phyloP scores from a whole-genome alignment of 148 eudicot genomes.

The Rhododendron ferrugineum region DNA sequence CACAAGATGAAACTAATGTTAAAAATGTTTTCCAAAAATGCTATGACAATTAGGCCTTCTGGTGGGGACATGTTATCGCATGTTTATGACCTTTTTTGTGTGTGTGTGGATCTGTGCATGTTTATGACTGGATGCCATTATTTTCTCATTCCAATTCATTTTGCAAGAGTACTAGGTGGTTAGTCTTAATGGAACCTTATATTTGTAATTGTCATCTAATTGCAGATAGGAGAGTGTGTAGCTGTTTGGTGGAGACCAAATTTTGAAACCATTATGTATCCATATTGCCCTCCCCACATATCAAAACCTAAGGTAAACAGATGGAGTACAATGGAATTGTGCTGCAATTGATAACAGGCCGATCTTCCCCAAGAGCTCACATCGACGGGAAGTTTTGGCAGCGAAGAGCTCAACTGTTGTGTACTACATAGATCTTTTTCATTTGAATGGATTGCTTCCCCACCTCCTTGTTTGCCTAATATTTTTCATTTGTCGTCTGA shows the following conservation, averaged over 20 bases:
- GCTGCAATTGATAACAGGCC: not conserved
- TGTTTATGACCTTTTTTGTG: not conserved
- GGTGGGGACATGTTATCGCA: not conserved
- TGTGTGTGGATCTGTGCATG: not conserved
- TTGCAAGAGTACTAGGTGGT: not conserved
- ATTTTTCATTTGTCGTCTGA: not conserved
- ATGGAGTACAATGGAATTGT: not conserved
- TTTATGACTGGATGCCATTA: conserved; percentile 1
- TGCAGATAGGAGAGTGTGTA: conserved; percentile 88
- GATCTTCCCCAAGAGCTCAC: too few relatives aligned
- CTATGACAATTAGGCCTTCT: not conserved
- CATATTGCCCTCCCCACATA: conserved; percentile 70
- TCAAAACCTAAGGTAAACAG: conserved; percentile 75
- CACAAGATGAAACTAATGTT: not conserved
- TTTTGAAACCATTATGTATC: conserved; percentile 66
- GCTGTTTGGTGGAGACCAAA: conserved; percentile 85
- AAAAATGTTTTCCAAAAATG: not conserved
- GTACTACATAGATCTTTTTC: not conserved
- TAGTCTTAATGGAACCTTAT: not conserved
- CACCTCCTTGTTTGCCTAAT: not conserved
- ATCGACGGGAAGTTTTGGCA: too few relatives aligned
- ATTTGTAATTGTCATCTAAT: not conserved
- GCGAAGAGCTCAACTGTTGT: not conserved
- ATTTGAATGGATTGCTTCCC: not conserved
- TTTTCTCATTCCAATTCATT: not conserved